Percentiles rank a stretch among this genome's conserved stretches.
These are phyloP conservation scores for Cladosporium sp. DNA, from an alignment of 2,329 filamentous ascomycete genomes.

Conservation along the genomic window DNA sequence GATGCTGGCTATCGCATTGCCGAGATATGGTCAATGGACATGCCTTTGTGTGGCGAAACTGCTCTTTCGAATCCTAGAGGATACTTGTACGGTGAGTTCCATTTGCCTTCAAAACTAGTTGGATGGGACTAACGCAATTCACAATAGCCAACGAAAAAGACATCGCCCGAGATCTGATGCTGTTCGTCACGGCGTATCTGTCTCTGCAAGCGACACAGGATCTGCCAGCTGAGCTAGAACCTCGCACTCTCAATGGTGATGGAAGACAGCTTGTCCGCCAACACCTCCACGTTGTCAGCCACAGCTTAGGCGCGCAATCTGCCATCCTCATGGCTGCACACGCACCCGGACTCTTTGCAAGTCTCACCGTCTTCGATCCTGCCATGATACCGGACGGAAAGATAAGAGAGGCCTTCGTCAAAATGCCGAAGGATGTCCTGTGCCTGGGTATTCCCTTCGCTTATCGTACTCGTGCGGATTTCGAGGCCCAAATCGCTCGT, in stretches of 20 bases:
- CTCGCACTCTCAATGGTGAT: neutral
- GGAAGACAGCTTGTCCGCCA: neutral
- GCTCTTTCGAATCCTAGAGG: neutral
- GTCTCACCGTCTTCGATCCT: neutral
- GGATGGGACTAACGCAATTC: neutral
- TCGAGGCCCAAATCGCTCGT: neutral
- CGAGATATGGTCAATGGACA: neutral
- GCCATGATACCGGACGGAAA: neutral
- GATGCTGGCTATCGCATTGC: neutral
- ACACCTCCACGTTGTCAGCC: neutral
- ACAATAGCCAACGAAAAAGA: neutral
- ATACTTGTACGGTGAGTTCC: neutral
- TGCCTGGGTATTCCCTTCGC: neutral
- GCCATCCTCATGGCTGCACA: neutral
- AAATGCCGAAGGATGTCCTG: neutral
- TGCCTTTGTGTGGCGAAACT: neutral
- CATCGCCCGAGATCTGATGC: neutral
- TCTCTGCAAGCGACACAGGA: neutral
- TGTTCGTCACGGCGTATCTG: neutral
- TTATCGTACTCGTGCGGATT: neutral
- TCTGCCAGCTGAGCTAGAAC: neutral
- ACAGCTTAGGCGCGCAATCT: neutral
- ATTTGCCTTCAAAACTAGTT: no score
- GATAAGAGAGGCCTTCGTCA: neutral
- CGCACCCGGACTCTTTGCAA: neutral